A percentile compares a stretch with the other conserved stretches of the same genome.
phyloP scores from a whole-genome alignment of 768 basidiomycete species.

The Pisolithus marmoratus region DNA sequence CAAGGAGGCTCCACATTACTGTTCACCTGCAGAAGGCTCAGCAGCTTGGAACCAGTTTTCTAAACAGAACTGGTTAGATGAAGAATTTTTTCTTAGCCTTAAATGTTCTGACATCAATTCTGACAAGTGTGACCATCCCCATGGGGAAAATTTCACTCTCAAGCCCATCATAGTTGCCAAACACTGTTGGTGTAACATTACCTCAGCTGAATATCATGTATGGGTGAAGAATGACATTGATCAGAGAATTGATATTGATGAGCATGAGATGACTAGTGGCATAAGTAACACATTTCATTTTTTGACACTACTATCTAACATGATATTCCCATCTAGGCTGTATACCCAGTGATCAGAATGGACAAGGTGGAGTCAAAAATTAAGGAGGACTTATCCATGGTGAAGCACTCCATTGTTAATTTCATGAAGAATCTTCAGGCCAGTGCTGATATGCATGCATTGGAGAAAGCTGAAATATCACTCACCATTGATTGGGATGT shows the following conservation, averaged over 20 bases:
- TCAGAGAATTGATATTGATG: background rate
- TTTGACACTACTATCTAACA: background rate
- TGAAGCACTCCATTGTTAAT: background rate
- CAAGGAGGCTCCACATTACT: too few species aligned
- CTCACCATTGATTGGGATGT: background rate
- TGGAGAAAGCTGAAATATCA: background rate
- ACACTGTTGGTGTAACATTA: background rate
- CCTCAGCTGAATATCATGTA: conserved; percentile 1
- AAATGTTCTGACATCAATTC: too few species aligned
- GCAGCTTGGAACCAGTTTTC: too few species aligned
- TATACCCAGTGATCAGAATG: too few species aligned
- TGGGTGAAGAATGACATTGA: background rate
- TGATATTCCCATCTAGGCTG: too few species aligned
- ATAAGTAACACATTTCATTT: background rate
- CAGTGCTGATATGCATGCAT: background rate
- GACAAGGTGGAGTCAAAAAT: background rate
- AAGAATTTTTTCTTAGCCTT: too few species aligned
- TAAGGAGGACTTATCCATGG: background rate
- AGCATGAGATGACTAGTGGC: background rate
- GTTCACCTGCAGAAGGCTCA: too few species aligned
- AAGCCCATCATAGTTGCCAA: too few species aligned
- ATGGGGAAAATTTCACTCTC: too few species aligned
- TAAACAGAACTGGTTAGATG: too few species aligned
- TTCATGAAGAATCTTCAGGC: background rate
- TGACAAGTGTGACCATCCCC: too few species aligned